Evolutionary conservation across 805 yeast species (phyloP), one percentile per base, ranked within the genome.

Genomic region (Lipomyces spencermartinsiae): DNA sequence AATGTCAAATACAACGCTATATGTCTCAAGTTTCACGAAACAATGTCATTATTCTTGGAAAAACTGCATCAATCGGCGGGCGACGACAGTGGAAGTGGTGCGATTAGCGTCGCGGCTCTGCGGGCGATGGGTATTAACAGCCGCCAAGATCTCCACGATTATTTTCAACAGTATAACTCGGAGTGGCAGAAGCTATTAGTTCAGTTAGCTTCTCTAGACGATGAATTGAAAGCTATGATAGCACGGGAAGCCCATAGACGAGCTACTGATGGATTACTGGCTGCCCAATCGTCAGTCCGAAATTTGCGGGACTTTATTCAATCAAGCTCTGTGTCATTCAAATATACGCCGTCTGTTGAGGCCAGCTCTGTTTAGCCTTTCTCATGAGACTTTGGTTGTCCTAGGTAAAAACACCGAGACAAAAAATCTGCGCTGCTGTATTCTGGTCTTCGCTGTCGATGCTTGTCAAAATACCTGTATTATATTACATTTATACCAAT

Each of bases 1-100:
- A 43, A 43, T 43, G n/a, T 43, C 22, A 43, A 43, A 43, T 43
- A 43, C 22, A 43, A 43, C 25, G n/a, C 10, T 9, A 43, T 43
- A 43, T 43, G 49, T 43, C 49, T 43, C n/a, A 43, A n/a, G 10
- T 43, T 43, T 43, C 49, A 43, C 49, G 49, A 43, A 43, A 43
- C 49, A 8, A 43, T 43, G 49, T 43, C 49, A n/a, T 43, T 19
- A 3, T 43, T 43, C 22, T 43, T 43, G 8, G 49, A 43, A 43
- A 43, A 43, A 14, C 22, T 43, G 7, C 49, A 16, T 43, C 49
- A 43, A 43, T 43, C 49, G 49, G 49, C 49, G 3, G 49, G 22
- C n/a, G 49, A 43, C 49, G n/a, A 43, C 7, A 22, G 7, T n/a
- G 49, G 22, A 16, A 6, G 16, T n/a, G 25, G 49, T 7, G 49